Percentiles rank a stretch among this genome's conserved stretches.
phyloP scores from a whole-genome alignment of 2,329 filamentous ascomycete genomes.

The Lojkania enalia region DNA sequence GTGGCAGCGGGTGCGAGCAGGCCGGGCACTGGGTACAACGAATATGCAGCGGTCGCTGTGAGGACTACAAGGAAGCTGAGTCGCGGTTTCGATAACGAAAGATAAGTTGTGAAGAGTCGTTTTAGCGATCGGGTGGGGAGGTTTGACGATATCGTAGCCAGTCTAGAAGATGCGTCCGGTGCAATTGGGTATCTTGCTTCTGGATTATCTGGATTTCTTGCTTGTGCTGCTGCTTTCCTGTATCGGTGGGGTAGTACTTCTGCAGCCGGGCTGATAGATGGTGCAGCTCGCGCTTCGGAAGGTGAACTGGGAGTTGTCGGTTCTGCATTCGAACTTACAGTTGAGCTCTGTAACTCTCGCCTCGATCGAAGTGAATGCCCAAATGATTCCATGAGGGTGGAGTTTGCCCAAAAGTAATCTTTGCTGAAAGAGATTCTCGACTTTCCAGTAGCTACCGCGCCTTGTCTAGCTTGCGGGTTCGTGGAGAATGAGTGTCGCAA shows the following conservation, averaged over 20 bases:
- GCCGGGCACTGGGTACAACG: conserved; percentile 87
- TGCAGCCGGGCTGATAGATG: conserved; percentile 17
- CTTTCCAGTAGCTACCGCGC: conserved; percentile 34
- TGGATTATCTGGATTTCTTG: too few relatives aligned
- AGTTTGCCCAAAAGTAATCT: conserved; percentile 47
- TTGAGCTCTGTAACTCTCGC: conserved; percentile 37
- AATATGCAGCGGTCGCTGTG: conserved; percentile 87
- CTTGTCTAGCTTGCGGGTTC: conserved; percentile 27
- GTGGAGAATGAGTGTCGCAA: conserved; percentile 35
- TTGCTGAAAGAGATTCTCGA: conserved; percentile 38
- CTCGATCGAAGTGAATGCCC: conserved; percentile 26
- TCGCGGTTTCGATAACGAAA: conserved; percentile 93
- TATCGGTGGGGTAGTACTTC: conserved; percentile 42
- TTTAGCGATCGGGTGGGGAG: conserved; percentile 61
- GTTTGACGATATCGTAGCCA: conserved; percentile 60
- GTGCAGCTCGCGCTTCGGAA: conserved; percentile 10
- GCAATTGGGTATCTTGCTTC: conserved; percentile 46
- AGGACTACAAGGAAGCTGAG: conserved; percentile 90
- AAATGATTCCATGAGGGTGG: conserved; percentile 37
- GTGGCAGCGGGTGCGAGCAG: conserved; percentile 74
- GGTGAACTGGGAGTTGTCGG: conserved; percentile 6
- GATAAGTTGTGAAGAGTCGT: conserved; percentile 75
- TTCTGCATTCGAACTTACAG: conserved; percentile 18
- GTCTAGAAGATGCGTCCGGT: conserved; percentile 63
- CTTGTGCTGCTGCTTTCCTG: conserved; percentile 14